A percentile compares a stretch with the other conserved stretches of the same genome.
Evolutionary conservation across 306 rosid species (phyloP).

Genomic region (Cucurbita ficifolia): DNA sequence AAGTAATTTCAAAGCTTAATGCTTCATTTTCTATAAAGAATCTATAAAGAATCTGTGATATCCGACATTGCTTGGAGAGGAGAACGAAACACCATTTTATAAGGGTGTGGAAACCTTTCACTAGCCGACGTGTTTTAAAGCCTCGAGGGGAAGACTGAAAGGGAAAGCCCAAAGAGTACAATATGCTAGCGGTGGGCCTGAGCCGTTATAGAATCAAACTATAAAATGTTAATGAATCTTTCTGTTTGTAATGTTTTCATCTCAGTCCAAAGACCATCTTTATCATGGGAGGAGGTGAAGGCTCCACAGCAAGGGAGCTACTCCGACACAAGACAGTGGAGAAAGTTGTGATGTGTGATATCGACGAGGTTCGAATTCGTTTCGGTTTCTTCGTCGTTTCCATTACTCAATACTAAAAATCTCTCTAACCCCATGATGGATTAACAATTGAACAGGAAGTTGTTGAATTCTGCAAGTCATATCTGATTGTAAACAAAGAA

Average conservation of each 20-base stretch:
- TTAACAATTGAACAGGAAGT: constrained; percentile 55
- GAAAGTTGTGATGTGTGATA: constrained; percentile 91
- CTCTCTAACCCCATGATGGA: neutral
- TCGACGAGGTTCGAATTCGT: constrained; percentile 52
- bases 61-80: no score
- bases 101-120: no score
- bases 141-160: no score
- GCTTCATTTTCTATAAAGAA: neutral
- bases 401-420: neutral
- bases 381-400: neutral
- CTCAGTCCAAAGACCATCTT: constrained; percentile 61
- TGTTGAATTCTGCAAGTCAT: constrained; percentile 86
- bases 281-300: constrained; percentile 99
- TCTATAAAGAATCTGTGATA: no score
- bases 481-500: constrained; percentile 64
- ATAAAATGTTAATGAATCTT: neutral
- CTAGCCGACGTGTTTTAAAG: no score
- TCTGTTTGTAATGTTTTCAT: neutral
- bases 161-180: no score
- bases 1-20: constrained; percentile 24
- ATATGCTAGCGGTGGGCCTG: no score
- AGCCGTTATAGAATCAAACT: neutral
- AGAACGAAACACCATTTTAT: no score
- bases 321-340: constrained; percentile 71
- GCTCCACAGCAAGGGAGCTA: constrained; percentile 91